Evolutionary conservation across 2,329 filamentous ascomycete species (phyloP), one percentile per base, ranked within the genome.

Genomic region (Beauveria sp.): DNA sequence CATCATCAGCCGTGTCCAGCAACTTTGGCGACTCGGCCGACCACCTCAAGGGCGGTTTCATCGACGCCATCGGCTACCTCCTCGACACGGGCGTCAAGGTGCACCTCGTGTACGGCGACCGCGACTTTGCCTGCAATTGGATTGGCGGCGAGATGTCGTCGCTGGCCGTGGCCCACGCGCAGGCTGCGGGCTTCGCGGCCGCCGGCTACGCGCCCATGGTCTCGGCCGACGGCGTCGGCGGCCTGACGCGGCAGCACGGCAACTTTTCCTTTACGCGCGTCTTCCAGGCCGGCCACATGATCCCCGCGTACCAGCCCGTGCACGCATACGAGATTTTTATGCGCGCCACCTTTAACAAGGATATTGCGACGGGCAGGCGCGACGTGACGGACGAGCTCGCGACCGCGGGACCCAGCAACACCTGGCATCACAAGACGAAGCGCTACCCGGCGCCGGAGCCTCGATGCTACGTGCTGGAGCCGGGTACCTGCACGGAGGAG

Each of bases 161-260:
- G 5, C 77, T 91, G 2, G 80, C 83, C 1, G 75, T 91, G 0
- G 77, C 83, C n/a, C 78, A 81, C 22, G 74, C 78, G 31, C 73
- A 79, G 54, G 69, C 73, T 5, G 64, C 69, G 38, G 67, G 72
- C n/a, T 85, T 88, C 65, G 73, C 77, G 0, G 71, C 72, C 1
- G 86, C 90, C 0, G 89, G 89, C 0, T 95, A 93, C 71, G 82
- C 84, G 0, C 84, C 87, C 3, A 83, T 95, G 63, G 74, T 85
- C 8, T 84, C 88, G 10, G 86, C 88, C 65, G 80, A 78, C 16
- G 79, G 80, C 16, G 83, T 85, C 68, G 87, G 81, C 48, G 90
- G 90, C 22, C 81, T 85, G 62, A 89, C 90, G 0, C 83, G 90
- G 5, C 89, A 93, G 71, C 87, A 84, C 66, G 90, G 88, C 10